Evolutionary conservation across 2,329 filamentous ascomycete species (phyloP), one percentile per base, ranked within the genome.

Genomic region (Fusarium nanum): DNA sequence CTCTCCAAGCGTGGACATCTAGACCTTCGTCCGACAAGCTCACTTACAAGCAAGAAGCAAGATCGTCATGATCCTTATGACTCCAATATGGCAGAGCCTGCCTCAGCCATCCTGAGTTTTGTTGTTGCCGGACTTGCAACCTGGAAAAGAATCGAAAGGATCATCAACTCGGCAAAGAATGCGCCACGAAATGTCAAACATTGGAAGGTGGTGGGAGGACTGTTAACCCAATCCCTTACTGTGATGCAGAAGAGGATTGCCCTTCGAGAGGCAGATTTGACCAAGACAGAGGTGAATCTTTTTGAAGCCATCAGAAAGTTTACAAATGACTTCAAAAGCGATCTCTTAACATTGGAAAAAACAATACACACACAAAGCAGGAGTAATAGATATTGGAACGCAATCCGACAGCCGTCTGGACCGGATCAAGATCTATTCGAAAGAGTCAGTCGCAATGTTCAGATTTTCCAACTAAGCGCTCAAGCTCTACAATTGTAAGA

Each of bases 81-180:
- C 18, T 52, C 22, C 44, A 66, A 60, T n/a, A 66, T 66, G 60
- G 63, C 63, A 54, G 63, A 66, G 61, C 44, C 28, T 18, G 60
- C 54, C 42, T 65, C 48, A 28, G 63, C 63, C 42, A 34, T 65
- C 14, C 25, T 65, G 16, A 41, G 47, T 28, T 65, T 60, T 18
- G 48, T 66, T 12, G 42, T 34, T 14, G 40, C 30, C 7, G 56
- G 63, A 18, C 30, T 60, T 12, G 34, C 34, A 10, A 22, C 54
- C 4, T 65, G 63, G 60, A 27, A 6, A 57, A 25, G 10, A 28
- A 28, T 28, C 11, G 27, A 28, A 28, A 28, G 27, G 11, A 28
- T 12, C 27, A 28, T 28, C 27, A 28, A 28, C 27, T 28, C 27
- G 11, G 27, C 5, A 13, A 30, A 30, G n/a, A 50, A 66, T 37